Evolutionary conservation across 331 rosid genomes (phyloP).

Genomic region (Malus hybrid): DNA sequence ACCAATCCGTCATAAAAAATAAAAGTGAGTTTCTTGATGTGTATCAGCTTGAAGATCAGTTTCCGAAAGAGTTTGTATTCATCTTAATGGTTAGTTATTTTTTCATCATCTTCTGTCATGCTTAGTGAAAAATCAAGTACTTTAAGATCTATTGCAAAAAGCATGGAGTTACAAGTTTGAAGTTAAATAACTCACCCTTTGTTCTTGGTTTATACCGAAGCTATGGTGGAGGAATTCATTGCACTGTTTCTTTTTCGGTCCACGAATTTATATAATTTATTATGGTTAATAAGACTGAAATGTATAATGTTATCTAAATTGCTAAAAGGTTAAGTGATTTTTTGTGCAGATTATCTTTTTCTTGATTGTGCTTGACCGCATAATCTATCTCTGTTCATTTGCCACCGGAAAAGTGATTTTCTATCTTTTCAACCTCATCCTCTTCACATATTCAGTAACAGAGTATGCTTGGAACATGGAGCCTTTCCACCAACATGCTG

Average conservation of each 20-base stretch:
- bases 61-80: slow-evolving; percentile 88
- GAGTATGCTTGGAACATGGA: slow-evolving; percentile 90
- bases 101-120: slow-evolving; percentile 2
- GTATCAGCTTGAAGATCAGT: slow-evolving; percentile 94
- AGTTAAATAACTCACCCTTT: neutral
- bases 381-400: slow-evolving; percentile 92
- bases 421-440: slow-evolving; percentile 88
- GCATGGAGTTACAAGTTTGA: neutral
- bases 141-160: neutral
- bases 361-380: slow-evolving; percentile 95
- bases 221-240: slow-evolving; percentile 2
- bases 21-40: slow-evolving; percentile 87
- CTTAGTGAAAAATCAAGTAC: neutral
- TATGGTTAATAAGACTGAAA: neutral
- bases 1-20: slow-evolving; percentile 77
- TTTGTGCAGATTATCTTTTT: slow-evolving; percentile 81
- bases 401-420: slow-evolving; percentile 87
- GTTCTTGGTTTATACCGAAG: neutral
- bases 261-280: neutral
- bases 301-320: slow-evolving; percentile 12
- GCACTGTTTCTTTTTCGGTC: neutral
- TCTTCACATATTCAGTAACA: slow-evolving; percentile 86
- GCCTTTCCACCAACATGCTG: slow-evolving; percentile 44
- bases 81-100: slow-evolving; percentile 69
- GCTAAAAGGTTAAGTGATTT: slow-evolving; percentile 24